Conservation (phyloP, 371 early-diverging fungal species). For the Mortierella sp. region DNA sequence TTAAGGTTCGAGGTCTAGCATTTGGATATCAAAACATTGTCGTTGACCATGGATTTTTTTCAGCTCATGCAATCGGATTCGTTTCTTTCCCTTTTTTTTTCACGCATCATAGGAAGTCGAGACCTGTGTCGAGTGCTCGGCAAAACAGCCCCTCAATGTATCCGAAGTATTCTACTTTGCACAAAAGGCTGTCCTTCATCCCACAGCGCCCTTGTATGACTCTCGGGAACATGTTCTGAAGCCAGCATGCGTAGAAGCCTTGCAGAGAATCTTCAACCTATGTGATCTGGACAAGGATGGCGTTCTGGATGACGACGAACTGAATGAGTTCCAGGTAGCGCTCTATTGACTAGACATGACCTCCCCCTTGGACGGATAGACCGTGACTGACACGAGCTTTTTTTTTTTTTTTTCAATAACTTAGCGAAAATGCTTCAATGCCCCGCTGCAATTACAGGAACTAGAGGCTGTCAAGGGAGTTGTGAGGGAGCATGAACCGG, state of each 20-base stretch:
- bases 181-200: constrained; percentile 97
- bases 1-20: constrained; percentile 69
- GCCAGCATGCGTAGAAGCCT: constrained; percentile 89
- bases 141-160: constrained; percentile 92
- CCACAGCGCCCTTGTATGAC: constrained; percentile 96
- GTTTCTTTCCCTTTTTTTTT: neutral
- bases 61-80: no score
- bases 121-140: constrained; percentile 96
- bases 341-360: neutral
- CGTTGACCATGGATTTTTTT: no score
- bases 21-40: neutral
- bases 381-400: no score
- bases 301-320: constrained; percentile 88
- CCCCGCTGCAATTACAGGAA: constrained; percentile 93
- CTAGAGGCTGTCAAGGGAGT: constrained; percentile 95
- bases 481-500: constrained; percentile 86
- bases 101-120: constrained; percentile 85
- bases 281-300: constrained; percentile 95
- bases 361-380: no score
- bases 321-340: constrained; percentile 94
- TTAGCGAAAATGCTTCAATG: constrained; percentile 92
- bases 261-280: constrained; percentile 91
- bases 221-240: constrained; percentile 92
- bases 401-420: neutral
- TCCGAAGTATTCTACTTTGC: constrained; percentile 99